These are phyloP conservation scores for Aureobasidium sp. DNA, from an alignment of 2,329 filamentous ascomycete genomes.

Conservation along the genomic window DNA sequence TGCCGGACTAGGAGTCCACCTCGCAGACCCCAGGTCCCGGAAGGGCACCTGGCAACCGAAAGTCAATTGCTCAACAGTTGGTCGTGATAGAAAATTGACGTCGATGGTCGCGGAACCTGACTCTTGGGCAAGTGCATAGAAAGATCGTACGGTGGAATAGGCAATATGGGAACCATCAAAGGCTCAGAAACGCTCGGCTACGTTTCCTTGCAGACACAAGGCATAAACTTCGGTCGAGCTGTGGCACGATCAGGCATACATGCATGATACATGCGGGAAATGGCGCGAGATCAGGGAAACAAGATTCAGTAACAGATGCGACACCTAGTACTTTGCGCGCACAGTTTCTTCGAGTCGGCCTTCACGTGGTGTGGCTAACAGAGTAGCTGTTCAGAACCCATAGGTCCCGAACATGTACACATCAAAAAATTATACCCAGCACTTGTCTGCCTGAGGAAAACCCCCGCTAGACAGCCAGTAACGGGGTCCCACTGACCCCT, in stretches of 20 bases:
- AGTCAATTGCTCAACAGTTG: not conserved
- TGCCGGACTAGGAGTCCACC: not conserved
- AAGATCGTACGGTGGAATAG: not conserved
- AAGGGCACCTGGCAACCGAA: not conserved
- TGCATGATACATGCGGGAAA: constrained; percentile 1
- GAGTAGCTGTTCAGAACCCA: not conserved
- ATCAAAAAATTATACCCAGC: not conserved
- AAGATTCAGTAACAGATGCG: not conserved
- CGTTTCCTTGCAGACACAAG: not conserved
- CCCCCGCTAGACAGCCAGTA: not conserved
- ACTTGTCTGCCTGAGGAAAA: not conserved
- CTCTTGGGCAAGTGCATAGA: not conserved
- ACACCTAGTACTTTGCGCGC: not conserved
- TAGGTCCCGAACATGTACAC: not conserved
- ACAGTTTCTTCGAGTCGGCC: not conserved
- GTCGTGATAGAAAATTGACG: not conserved
- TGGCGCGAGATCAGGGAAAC: not conserved
- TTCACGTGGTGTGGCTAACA: not conserved
- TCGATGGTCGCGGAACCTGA: not conserved
- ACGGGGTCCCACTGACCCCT: not conserved
- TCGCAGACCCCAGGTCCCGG: not conserved
- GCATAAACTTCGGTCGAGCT: not conserved
- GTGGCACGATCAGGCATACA: not conserved
- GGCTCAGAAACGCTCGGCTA: not conserved
- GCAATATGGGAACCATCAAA: not conserved